phyloP scores from a whole-genome alignment of 306 rosid genomes.

The Vigna reflexopilosa region DNA sequence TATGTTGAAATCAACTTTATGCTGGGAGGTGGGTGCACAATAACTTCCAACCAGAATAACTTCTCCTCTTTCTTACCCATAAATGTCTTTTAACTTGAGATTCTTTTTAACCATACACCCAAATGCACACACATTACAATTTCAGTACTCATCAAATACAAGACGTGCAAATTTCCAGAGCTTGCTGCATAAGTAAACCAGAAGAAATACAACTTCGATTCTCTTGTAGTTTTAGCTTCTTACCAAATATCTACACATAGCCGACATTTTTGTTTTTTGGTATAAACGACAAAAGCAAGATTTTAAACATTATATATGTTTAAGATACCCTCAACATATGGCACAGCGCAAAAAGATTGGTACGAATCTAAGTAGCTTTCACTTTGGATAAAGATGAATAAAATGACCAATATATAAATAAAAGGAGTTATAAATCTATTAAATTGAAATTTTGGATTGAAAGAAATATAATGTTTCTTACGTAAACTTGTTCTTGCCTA shows the following conservation, averaged over 20 bases:
- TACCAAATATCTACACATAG: neutral
- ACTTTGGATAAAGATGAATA: too few relatives aligned
- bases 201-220: neutral
- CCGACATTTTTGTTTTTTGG: neutral
- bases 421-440: too few relatives aligned
- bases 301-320: neutral
- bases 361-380: too few relatives aligned
- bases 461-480: too few relatives aligned
- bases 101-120: neutral
- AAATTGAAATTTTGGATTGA: too few relatives aligned
- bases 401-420: too few relatives aligned
- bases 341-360: too few relatives aligned
- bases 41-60: constrained; percentile 19
- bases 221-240: constrained; percentile 1
- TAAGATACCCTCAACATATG: too few relatives aligned
- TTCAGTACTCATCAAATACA: constrained; percentile 3
- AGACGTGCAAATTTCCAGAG: neutral
- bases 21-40: neutral
- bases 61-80: neutral
- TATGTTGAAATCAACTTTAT: neutral
- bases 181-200: neutral
- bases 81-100: neutral
- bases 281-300: neutral
- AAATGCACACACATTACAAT: neutral
- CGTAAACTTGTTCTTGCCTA: too few relatives aligned